phyloP scores from a whole-genome alignment of 2,329 filamentous ascomycete genomes.

The Diaporthe vaccinii region DNA sequence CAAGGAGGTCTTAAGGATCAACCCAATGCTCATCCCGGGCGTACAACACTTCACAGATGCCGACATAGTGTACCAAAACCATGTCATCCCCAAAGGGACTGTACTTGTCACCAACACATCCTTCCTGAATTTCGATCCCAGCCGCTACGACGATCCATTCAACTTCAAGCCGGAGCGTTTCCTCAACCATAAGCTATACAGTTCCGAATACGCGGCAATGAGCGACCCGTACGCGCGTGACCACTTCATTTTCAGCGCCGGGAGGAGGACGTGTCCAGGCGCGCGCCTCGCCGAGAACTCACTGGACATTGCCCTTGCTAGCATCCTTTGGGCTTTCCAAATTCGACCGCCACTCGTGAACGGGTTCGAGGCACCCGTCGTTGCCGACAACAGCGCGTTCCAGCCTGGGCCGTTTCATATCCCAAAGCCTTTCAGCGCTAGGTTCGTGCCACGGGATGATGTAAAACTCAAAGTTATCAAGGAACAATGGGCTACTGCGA shows the following conservation, averaged over 20 bases:
- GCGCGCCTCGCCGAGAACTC: constrained; percentile 62
- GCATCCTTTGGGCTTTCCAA: constrained; percentile 21
- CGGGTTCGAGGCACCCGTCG: not conserved
- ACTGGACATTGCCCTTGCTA: constrained; percentile 44
- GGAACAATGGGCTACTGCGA: not conserved
- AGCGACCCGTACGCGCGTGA: constrained; percentile 49
- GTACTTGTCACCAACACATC: constrained; percentile 53
- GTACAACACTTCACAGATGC: constrained; percentile 59
- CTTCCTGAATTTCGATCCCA: constrained; percentile 44
- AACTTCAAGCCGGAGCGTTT: constrained; percentile 44
- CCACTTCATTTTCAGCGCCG: constrained; percentile 60
- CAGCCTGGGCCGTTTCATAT: not conserved
- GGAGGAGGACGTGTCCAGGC: constrained; percentile 60
- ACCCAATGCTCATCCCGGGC: constrained; percentile 47
- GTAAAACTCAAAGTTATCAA: not conserved
- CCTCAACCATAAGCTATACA: constrained; percentile 37
- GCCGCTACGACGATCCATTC: constrained; percentile 41
- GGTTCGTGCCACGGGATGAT: not conserved
- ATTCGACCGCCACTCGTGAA: not conserved
- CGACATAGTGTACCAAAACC: constrained; percentile 60
- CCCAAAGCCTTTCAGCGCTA: not conserved
- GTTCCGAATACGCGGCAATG: constrained; percentile 44
- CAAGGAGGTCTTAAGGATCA: constrained; percentile 22
- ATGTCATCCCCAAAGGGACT: constrained; percentile 59
- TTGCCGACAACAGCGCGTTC: not conserved